A percentile compares a stretch with the other conserved stretches of the same genome.
Evolutionary conservation across 2,329 filamentous ascomycete genomes (phyloP).

Genomic region (Colletotrichum falcatum): DNA sequence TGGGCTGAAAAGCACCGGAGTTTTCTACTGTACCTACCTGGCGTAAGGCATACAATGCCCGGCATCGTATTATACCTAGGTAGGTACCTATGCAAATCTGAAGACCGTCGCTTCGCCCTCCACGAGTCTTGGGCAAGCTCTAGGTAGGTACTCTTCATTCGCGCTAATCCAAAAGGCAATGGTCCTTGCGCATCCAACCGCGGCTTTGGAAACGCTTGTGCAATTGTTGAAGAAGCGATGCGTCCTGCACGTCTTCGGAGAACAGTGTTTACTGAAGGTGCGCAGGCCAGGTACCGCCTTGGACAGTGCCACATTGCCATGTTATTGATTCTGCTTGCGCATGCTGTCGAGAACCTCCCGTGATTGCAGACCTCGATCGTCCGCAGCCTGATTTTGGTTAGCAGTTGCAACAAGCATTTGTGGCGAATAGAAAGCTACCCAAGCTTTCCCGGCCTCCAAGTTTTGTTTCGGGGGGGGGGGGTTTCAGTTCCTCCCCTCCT

Average conservation of each 20-base stretch:
- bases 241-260: neutral
- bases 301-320: neutral
- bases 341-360: neutral
- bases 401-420: constrained; percentile 38
- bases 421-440: constrained; percentile 27
- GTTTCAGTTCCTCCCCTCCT: neutral
- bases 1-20: constrained; percentile 1
- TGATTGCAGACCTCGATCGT: neutral
- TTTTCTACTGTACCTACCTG: neutral
- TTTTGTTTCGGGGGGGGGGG: no score
- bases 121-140: neutral
- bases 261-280: neutral
- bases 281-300: neutral
- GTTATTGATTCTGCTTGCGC: neutral
- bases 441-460: constrained; percentile 32
- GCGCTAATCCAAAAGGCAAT: neutral
- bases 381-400: constrained; percentile 34
- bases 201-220: neutral
- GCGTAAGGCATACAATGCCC: neutral
- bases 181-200: neutral
- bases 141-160: no score
- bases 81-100: neutral
- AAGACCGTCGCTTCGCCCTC: neutral
- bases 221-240: neutral
- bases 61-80: neutral